A percentile compares a stretch with the other conserved stretches of the same genome.
These are phyloP conservation scores for Solanum megistacrolobum DNA, from an alignment of 257 asterid genomes.

Conservation along the genomic window DNA sequence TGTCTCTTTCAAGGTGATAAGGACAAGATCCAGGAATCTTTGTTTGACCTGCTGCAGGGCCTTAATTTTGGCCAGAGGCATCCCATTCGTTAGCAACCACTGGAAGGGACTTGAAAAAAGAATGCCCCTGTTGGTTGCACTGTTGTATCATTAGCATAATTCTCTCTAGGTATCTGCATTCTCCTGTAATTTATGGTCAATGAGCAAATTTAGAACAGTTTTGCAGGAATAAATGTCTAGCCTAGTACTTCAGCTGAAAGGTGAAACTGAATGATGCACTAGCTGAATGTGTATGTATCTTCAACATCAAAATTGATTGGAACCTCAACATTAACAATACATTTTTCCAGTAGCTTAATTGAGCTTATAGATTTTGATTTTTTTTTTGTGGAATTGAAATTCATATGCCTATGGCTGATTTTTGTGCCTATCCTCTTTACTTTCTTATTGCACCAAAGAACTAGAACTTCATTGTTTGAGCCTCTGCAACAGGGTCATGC, in stretches of 20 bases:
- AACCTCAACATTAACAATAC: conserved; percentile 43
- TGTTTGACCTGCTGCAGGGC: conserved; percentile 29
- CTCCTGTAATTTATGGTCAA: conserved; percentile 67
- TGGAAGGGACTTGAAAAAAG: conserved; percentile 22
- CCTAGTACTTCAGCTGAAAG: conserved; percentile 44
- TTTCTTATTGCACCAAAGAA: neutral
- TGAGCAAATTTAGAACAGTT: conserved; percentile 68
- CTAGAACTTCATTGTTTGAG: neutral
- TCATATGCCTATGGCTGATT: neutral
- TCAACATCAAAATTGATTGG: conserved; percentile 53
- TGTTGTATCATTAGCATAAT: conserved; percentile 84
- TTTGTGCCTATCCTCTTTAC: neutral
- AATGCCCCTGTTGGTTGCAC: conserved; percentile 37
- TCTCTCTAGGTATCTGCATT: conserved; percentile 29
- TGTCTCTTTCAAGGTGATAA: conserved; percentile 21
- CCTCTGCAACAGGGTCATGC: neutral
- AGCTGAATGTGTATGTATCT: conserved; percentile 55
- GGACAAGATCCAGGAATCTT: conserved; percentile 39
- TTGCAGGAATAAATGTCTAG: conserved; percentile 89
- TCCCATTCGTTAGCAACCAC: conserved; percentile 32
- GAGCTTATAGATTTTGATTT: neutral
- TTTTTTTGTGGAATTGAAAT: neutral
- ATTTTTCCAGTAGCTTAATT: conserved; percentile 25
- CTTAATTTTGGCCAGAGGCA: conserved; percentile 16
- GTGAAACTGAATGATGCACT: conserved; percentile 50